phyloP scores from a whole-genome alignment of 306 rosid genomes.

The Citrullus mucosospermus region DNA sequence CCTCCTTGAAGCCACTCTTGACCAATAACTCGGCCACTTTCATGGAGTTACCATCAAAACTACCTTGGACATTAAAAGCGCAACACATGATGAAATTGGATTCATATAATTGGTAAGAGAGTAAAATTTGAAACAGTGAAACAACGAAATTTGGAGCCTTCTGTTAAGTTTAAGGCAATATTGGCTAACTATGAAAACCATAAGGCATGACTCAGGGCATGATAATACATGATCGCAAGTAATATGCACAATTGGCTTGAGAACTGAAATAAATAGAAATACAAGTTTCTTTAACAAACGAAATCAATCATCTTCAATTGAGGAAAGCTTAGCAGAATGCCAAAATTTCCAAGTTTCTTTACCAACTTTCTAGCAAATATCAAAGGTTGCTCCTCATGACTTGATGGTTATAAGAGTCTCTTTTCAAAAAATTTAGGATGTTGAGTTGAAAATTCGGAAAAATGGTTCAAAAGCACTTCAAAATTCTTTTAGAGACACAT shows the following conservation, averaged over 20 bases:
- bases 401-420: background rate
- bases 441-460: background rate
- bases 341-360: background rate
- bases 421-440: too few relatives aligned
- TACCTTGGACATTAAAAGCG: conserved; percentile 68
- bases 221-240: background rate
- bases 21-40: conserved; percentile 73
- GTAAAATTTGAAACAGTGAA: background rate
- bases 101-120: background rate
- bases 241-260: background rate
- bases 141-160: background rate
- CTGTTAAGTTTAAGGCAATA: background rate
- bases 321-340: background rate
- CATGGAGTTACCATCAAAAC: conserved; percentile 89
- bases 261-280: background rate
- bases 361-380: background rate
- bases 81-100: conserved; percentile 20
- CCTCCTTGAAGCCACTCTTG: conserved; percentile 86
- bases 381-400: background rate
- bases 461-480: background rate
- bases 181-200: background rate
- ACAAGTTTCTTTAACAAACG: too few relatives aligned
- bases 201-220: background rate
- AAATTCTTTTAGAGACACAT: background rate
- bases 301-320: background rate